Evolutionary conservation across 176 grass and related monocot species (phyloP).

Genomic region (Zoysia japonica): DNA sequence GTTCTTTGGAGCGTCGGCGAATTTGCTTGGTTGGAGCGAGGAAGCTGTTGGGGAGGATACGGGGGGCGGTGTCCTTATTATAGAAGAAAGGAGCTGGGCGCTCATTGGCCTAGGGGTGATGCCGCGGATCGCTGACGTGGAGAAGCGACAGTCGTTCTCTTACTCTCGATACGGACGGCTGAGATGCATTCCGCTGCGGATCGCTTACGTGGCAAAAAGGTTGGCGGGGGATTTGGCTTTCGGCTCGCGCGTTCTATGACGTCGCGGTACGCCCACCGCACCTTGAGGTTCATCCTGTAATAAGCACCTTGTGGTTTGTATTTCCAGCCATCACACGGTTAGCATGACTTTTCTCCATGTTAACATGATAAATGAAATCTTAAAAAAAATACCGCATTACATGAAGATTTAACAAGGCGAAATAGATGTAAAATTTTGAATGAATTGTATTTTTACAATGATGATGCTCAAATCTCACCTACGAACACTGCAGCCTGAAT

Average conservation of each 20-base stretch:
- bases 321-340: not conserved
- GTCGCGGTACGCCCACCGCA: not conserved
- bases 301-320: no score
- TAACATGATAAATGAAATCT: not conserved
- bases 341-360: not conserved
- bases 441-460: constrained; percentile 44
- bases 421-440: constrained; percentile 44
- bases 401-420: constrained; percentile 4
- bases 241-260: not conserved
- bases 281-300: no score
- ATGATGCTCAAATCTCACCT: constrained; percentile 21
- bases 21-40: not conserved
- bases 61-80: constrained; percentile 12
- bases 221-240: not conserved
- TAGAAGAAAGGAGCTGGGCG: not conserved
- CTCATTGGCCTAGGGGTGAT: constrained; percentile 12
- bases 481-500: constrained; percentile 42
- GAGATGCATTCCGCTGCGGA: not conserved
- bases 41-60: not conserved
- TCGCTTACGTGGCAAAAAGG: constrained; percentile 12
- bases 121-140: constrained; percentile 28
- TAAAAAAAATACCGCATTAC: not conserved
- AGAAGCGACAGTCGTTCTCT: not conserved
- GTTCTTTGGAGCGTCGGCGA: not conserved
- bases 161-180: not conserved